Conservation (phyloP, 2,329 filamentous ascomycete genomes). For the Diaporthe velutina region DNA sequence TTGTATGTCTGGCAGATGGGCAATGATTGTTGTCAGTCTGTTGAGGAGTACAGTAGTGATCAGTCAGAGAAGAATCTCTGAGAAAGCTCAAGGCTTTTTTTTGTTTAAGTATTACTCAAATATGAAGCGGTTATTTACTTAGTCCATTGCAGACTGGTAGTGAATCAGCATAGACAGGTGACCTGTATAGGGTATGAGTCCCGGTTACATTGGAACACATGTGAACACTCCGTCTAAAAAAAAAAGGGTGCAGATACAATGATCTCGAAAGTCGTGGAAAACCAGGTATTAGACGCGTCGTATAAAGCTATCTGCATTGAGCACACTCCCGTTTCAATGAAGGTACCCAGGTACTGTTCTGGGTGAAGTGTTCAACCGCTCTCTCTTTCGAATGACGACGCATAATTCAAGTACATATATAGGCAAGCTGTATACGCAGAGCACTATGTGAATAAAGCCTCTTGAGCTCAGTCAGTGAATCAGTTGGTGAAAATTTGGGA, state of each 20-base stretch:
- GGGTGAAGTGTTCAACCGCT: not conserved
- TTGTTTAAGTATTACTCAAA: not conserved
- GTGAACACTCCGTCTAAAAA: not conserved
- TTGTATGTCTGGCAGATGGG: not conserved
- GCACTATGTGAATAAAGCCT: not conserved
- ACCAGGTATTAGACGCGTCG: accelerated
- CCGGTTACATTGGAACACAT: not conserved
- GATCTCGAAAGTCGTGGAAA: not conserved
- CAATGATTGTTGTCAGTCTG: not conserved
- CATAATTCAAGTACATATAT: accelerated
- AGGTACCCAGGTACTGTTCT: no score
- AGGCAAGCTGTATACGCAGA: not conserved
- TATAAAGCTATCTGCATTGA: not conserved
- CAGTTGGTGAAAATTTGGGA: accelerated
- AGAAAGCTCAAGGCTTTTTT: not conserved
- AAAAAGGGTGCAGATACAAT: no score
- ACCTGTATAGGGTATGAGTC: not conserved
- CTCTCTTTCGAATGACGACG: not conserved
- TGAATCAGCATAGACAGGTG: not conserved
- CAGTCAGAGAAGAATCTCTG: no score
- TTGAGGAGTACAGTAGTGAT: no score
- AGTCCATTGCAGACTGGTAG: not conserved
- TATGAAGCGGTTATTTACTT: not conserved
- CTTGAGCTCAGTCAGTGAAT: accelerated
- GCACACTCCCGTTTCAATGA: no score